Conservation (phyloP, 176 grass and related monocot species). For the Neostapfia colusana region DNA sequence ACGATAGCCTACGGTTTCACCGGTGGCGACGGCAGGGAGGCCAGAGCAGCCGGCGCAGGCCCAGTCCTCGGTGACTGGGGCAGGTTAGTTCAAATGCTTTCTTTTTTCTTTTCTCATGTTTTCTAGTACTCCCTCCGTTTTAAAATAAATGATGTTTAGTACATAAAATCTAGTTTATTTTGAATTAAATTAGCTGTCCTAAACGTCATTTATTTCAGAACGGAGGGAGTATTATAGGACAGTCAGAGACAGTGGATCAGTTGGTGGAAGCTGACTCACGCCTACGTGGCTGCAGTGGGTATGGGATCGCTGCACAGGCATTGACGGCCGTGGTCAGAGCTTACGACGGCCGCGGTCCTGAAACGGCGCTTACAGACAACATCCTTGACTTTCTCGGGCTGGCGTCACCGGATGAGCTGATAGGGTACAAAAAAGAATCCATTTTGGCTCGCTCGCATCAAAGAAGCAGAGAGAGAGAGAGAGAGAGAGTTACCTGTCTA, state of each 20-base stretch:
- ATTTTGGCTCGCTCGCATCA: no score
- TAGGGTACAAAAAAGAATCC: slow-evolving; percentile 69
- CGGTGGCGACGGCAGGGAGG: slow-evolving; percentile 58
- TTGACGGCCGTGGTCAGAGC: slow-evolving; percentile 75
- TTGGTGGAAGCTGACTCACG: not conserved
- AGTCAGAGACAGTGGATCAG: not conserved
- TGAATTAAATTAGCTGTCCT: no score
- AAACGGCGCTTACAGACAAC: slow-evolving; percentile 60
- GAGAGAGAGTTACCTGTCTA: no score
- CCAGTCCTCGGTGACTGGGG: slow-evolving; percentile 80
- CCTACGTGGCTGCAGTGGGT: slow-evolving; percentile 46
- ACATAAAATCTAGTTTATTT: no score
- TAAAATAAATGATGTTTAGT: no score
- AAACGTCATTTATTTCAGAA: no score
- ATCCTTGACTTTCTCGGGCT: slow-evolving; percentile 60
- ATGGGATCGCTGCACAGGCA: slow-evolving; percentile 83
- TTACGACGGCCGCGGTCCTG: slow-evolving; percentile 67
- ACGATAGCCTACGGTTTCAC: slow-evolving; percentile 78
- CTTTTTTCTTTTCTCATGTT: not conserved
- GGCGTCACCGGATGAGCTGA: slow-evolving; percentile 66
- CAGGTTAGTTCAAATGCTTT: slow-evolving; percentile 39
- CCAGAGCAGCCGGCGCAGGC: slow-evolving; percentile 75
- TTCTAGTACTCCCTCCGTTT: no score
- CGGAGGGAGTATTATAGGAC: no score
- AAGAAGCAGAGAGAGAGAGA: no score